Conservation (phyloP, 371 early-diverging fungal species). For the Mortierella sp. region DNA sequence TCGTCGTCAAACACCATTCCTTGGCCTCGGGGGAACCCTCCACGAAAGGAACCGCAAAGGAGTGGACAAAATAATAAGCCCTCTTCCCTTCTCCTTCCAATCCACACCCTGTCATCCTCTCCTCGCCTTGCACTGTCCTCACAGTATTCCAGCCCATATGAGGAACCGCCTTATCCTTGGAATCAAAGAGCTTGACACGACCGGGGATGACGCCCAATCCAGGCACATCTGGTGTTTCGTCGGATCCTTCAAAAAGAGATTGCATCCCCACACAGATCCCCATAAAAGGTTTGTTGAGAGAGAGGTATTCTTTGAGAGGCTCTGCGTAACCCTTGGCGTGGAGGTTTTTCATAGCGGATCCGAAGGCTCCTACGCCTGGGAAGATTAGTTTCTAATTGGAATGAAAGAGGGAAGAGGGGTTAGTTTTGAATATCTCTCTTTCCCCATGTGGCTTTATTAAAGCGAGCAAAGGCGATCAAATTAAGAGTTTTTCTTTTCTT, state of each 20-base stretch:
- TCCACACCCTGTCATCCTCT: slow-evolving; percentile 47
- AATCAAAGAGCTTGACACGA: slow-evolving; percentile 77
- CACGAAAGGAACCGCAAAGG: slow-evolving; percentile 85
- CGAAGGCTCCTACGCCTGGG: slow-evolving; percentile 98
- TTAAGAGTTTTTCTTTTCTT: not conserved
- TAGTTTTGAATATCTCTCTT: not conserved
- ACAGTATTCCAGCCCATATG: slow-evolving; percentile 99
- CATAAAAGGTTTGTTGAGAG: slow-evolving; percentile 91
- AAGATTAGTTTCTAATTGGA: slow-evolving; percentile 93
- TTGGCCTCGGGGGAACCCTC: slow-evolving; percentile 63
- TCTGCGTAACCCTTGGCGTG: slow-evolving; percentile 82
- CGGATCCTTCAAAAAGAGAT: slow-evolving; percentile 92
- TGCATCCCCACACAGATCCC: slow-evolving; percentile 99
- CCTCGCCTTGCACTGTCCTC: slow-evolving; percentile 44
- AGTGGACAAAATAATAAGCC: slow-evolving; percentile 97
- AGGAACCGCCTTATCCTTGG: slow-evolving; percentile 86
- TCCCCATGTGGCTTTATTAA: not conserved
- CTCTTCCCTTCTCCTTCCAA: slow-evolving; percentile 64
- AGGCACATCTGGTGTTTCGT: slow-evolving; percentile 84
- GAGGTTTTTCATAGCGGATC: slow-evolving; percentile 89
- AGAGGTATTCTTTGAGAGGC: slow-evolving; percentile 87
- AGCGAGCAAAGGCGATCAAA: not conserved
- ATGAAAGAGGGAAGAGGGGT: not conserved
- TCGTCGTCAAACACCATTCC: slow-evolving; percentile 82
- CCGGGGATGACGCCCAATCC: slow-evolving; percentile 93